Conservation (phyloP, 2,329 filamentous ascomycete species). For the Colletotrichum karsti region DNA sequence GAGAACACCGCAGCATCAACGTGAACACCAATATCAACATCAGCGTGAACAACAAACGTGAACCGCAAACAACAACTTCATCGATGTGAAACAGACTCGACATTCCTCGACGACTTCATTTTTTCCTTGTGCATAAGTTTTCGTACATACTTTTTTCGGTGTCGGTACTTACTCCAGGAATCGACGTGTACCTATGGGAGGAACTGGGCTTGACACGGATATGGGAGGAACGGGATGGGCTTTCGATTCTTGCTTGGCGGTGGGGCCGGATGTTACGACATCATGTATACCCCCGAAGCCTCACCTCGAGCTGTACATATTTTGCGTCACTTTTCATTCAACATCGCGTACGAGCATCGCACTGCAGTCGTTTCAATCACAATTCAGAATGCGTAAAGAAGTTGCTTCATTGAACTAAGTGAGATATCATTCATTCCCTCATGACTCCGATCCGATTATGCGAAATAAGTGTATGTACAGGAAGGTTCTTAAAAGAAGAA, state of each 20-base stretch:
- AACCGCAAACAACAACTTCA: neutral
- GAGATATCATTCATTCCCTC: neutral
- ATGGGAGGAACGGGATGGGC: no score
- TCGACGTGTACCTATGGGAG: neutral
- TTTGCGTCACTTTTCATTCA: neutral
- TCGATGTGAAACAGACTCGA: no score
- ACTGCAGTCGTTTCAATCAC: no score
- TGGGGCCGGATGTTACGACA: neutral
- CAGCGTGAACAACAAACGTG: neutral
- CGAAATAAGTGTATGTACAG: slow-evolving; percentile 1
- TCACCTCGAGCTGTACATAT: neutral
- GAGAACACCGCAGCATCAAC: no score
- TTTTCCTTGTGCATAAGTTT: neutral
- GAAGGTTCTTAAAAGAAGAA: neutral
- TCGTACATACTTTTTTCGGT: neutral
- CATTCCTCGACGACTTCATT: neutral
- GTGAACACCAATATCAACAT: neutral
- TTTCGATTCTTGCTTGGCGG: neutral
- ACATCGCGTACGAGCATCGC: neutral
- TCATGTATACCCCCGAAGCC: neutral
- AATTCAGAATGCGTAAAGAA: no score
- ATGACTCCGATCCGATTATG: neutral
- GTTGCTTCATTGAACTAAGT: neutral
- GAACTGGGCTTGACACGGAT: neutral
- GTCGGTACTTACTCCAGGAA: neutral